These are phyloP conservation scores for Ascochyta fabae DNA, from an alignment of 2,329 filamentous ascomycete species.

Conservation along the genomic window DNA sequence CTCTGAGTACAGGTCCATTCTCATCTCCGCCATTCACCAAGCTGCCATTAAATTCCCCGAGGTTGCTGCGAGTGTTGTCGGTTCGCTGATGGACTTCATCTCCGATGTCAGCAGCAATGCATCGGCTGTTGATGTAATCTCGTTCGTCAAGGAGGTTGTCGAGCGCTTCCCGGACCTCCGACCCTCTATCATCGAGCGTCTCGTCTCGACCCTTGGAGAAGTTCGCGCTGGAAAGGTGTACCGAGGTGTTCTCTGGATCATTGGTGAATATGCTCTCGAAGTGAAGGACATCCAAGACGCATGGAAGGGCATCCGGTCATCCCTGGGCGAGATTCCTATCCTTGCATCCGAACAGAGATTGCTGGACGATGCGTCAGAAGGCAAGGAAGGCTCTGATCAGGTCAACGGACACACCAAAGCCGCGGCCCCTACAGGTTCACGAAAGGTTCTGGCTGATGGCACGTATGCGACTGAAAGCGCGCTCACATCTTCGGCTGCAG, in stretches of 20 bases:
- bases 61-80: slow-evolving; percentile 94
- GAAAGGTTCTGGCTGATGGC: slow-evolving; percentile 92
- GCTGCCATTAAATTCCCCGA: slow-evolving; percentile 99
- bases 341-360: slow-evolving; percentile 92
- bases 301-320: slow-evolving; percentile 94
- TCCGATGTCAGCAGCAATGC: slow-evolving; percentile 98
- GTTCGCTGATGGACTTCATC: slow-evolving; percentile 98
- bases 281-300: slow-evolving; percentile 93
- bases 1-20: slow-evolving; percentile 70
- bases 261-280: slow-evolving; percentile 95
- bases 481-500: slow-evolving; percentile 88
- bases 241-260: slow-evolving; percentile 93
- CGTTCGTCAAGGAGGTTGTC: slow-evolving; percentile 98
- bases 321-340: slow-evolving; percentile 95
- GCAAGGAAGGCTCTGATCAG: slow-evolving; percentile 69
- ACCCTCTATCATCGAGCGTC: slow-evolving; percentile 81
- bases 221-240: slow-evolving; percentile 98
- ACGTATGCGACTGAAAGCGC: slow-evolving; percentile 98
- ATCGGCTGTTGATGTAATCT: slow-evolving; percentile 95
- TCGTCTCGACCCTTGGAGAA: slow-evolving; percentile 89
- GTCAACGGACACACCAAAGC: slow-evolving; percentile 79
- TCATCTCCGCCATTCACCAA: slow-evolving; percentile 97
- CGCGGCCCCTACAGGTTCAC: slow-evolving; percentile 78
- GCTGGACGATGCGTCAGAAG: slow-evolving; percentile 75
- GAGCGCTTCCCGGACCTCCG: slow-evolving; percentile 95